Percentiles rank a stretch among this genome's conserved stretches.
These are phyloP conservation scores for Blastobotrys attinorum DNA, from an alignment of 805 yeast genomes.

Conservation along the genomic window DNA sequence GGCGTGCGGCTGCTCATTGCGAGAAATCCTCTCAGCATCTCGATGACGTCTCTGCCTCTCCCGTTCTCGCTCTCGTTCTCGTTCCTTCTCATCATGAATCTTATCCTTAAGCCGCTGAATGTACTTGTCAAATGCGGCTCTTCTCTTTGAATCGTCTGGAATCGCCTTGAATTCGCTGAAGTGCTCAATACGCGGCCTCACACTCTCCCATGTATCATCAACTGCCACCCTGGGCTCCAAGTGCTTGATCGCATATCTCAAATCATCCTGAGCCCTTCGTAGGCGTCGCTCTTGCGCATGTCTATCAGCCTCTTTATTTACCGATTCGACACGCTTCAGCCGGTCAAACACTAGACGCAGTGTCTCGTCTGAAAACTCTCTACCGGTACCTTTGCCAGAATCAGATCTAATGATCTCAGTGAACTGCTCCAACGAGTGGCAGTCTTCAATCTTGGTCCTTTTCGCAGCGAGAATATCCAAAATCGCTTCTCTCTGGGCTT, in stretches of 20 bases:
- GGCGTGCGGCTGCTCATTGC: background rate
- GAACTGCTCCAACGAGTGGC: conserved; percentile 18
- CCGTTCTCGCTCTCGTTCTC: conserved; percentile 9
- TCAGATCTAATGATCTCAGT: conserved; percentile 17
- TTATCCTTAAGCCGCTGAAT: conserved; percentile 24
- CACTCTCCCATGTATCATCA: conserved; percentile 33
- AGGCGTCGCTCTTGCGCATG: conserved; percentile 22
- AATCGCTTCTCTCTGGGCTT: conserved; percentile 52
- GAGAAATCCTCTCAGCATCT: conserved; percentile 5
- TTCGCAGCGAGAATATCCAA: conserved; percentile 41
- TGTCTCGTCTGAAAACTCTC: conserved; percentile 12
- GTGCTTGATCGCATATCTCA: conserved; percentile 23
- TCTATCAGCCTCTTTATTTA: conserved; percentile 18
- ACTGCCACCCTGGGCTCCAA: conserved; percentile 25
- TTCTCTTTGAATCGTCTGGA: conserved; percentile 26
- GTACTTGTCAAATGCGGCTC: conserved; percentile 31
- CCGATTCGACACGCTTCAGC: conserved; percentile 5
- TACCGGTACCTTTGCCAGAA: conserved; percentile 6
- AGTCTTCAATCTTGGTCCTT: conserved; percentile 23
- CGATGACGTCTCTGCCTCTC: no score
- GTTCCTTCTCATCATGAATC: conserved; percentile 18
- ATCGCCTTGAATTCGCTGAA: conserved; percentile 32
- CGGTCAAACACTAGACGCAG: conserved; percentile 1
- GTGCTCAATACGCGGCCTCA: conserved; percentile 25
- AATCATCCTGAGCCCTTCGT: conserved; percentile 26